A percentile compares a stretch with the other conserved stretches of the same genome.
phyloP scores from a whole-genome alignment of 202 grass and related monocot species.

The Saccharum hybrid region DNA sequence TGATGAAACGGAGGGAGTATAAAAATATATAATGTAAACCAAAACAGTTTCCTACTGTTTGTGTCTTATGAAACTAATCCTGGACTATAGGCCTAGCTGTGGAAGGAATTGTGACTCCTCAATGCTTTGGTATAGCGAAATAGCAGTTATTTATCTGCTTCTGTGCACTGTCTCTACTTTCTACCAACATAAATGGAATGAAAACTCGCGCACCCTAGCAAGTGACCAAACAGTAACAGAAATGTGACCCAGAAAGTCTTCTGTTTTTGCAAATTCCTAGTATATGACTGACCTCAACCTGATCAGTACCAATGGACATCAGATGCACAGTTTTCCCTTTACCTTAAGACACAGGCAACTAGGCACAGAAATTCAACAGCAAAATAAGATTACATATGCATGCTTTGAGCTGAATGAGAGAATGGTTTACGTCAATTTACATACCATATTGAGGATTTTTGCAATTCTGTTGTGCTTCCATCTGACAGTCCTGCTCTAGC shows the following conservation, averaged over 20 bases:
- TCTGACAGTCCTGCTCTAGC: conserved; percentile 51
- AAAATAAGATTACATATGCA: too few species aligned
- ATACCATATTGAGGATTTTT: conserved; percentile 57
- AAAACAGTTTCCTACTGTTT: background rate
- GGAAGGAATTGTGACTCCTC: background rate
- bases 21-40: too few species aligned
- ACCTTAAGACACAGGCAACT: too few species aligned
- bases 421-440: background rate
- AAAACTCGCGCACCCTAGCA: background rate
- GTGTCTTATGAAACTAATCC: conserved; percentile 15
- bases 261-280: background rate
- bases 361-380: too few species aligned
- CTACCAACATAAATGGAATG: background rate
- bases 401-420: too few species aligned
- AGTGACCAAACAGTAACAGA: background rate
- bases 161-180: background rate
- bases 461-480: conserved; percentile 48
- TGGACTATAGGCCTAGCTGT: background rate
- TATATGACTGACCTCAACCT: background rate
- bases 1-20: too few species aligned
- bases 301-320: background rate
- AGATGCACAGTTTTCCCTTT: too few species aligned
- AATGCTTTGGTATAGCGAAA: background rate
- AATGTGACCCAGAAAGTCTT: background rate
- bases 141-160: background rate